Percentiles rank a stretch among this genome's conserved stretches.
Conservation (phyloP, 257 asterid genomes). For the Rehmannia glutinosa region DNA sequence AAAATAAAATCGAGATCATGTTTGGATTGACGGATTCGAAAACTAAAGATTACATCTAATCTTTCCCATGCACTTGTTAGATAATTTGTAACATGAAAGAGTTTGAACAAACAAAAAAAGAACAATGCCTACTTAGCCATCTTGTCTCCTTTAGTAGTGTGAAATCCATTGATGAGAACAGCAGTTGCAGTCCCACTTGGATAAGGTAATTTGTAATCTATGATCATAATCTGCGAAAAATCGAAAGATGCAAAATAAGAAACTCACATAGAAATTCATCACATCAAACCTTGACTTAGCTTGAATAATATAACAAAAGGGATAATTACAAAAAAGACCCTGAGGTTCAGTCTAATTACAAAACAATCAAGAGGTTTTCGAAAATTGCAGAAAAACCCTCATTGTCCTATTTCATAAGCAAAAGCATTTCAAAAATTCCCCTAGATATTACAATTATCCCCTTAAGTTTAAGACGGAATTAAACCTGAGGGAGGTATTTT, state of each 20-base stretch:
- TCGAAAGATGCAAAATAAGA: background rate
- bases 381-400: no score
- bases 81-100: background rate
- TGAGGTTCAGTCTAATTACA: no score
- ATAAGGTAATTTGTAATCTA: conserved; percentile 51
- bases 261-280: background rate
- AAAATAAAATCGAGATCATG: no score
- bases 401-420: no score
- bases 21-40: no score
- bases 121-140: conserved; percentile 52
- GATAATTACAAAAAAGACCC: no score
- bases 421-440: no score
- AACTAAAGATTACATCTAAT: background rate
- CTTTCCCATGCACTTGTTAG: background rate
- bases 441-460: no score
- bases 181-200: conserved; percentile 80
- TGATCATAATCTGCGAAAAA: conserved; percentile 46
- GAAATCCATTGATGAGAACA: conserved; percentile 69
- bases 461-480: no score
- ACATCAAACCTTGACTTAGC: background rate
- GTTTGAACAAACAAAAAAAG: background rate
- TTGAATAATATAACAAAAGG: background rate
- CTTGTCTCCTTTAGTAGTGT: conserved; percentile 53
- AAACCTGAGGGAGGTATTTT: no score
- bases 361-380: no score